Evolutionary conservation across 495 filamentous ascomycete species (phyloP), one percentile per base, ranked within the genome.

Genomic region (Melanomma pulvis-pyrius): DNA sequence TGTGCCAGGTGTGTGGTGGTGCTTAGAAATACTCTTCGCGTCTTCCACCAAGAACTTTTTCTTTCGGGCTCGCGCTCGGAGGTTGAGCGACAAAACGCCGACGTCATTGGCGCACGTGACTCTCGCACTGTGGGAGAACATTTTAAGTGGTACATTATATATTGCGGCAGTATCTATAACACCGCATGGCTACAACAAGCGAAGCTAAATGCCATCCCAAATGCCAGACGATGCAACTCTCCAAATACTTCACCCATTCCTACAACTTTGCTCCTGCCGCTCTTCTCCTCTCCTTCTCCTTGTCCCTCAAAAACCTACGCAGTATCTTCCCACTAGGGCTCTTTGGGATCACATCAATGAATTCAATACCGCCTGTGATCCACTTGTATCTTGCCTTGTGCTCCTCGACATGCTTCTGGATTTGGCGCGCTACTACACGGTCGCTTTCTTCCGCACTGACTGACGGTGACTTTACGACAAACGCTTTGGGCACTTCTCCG

Each of bases 281-380:
- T 71, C 86, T 82, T 74, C 87, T 83, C 49, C 79, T 82, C 74
- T 87, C 89, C 77, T 82, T 90, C 75, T 93, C 91, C 74, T 84
- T 83, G 73, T 98, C 93, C 36, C 91, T 84, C 60, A 98, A 76
- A 68, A 96, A 69, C 21, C 91, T 82, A 44, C 92, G 80, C 72
- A 98, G 74, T 68, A 98, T 97, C 87, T 98, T 97, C 13, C 93
- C 93, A 74, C 88, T 92, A 0, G 93, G 89, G 70, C 90, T 96
- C 82, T 97, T 97, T 21, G 93, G 93, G 61, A 97, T 84, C 0
- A 67, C 80, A 63, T 88, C 85, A 28, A 88, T 76, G 71, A 97
- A 97, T 71, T 88, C 83, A 9, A 96, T 81, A 5, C 92, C 92
- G 3, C 92, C 92, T 75, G 87, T 90, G 63, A 97, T 78, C 90